phyloP scores from a whole-genome alignment of 73 alveolate species.

The Symbiodinium pilosum region DNA sequence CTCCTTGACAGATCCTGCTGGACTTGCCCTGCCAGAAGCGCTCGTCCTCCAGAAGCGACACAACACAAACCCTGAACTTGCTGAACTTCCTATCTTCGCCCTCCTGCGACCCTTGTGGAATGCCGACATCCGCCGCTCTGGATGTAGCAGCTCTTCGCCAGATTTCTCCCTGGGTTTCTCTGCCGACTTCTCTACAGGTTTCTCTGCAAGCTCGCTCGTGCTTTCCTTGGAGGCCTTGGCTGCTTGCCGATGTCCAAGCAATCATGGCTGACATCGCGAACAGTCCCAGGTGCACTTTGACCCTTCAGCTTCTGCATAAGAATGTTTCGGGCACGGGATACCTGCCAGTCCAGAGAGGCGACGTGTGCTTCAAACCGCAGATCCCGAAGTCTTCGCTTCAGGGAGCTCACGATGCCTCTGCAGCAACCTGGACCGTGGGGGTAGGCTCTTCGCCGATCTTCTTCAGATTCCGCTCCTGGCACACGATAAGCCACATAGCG shows the following conservation, averaged over 20 bases:
- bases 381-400: too few relatives aligned
- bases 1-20: background rate
- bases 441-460: conserved; percentile 5
- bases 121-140: background rate
- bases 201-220: background rate
- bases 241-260: background rate
- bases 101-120: background rate
- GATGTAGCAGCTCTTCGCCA: background rate
- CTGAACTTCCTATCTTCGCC: background rate
- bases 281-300: background rate
- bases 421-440: background rate
- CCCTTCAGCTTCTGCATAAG: background rate
- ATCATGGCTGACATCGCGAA: background rate
- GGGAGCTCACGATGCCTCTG: background rate
- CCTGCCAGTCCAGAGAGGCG: background rate
- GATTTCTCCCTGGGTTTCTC: too few relatives aligned
- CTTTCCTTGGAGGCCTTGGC: background rate
- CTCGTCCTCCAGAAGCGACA: background rate
- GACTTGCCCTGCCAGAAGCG: background rate
- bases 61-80: background rate
- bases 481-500: background rate
- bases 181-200: background rate
- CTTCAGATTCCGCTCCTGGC: conserved; percentile 59
- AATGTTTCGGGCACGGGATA: background rate
- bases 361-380: background rate